phyloP scores from a whole-genome alignment of 148 eudicot genomes.

The Suaeda aralocaspica region DNA sequence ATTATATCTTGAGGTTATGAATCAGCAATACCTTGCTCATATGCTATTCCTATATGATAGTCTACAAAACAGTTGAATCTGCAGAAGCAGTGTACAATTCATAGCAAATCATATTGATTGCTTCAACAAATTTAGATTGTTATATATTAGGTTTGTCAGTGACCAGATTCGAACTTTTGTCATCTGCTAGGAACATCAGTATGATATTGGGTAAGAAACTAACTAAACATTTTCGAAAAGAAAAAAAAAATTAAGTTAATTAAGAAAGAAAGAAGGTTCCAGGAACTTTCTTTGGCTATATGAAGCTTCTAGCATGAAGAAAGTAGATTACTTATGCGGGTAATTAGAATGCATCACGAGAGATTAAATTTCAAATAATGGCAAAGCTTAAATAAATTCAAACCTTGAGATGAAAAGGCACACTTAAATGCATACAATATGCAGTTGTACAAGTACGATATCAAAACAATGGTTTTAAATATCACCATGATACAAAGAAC shows the following conservation, averaged over 20 bases:
- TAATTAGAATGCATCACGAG: background rate
- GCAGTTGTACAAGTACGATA: slow-evolving; percentile 9
- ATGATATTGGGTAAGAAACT: background rate
- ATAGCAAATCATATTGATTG: background rate
- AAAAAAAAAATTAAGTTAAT: too few species aligned
- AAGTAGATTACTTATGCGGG: background rate
- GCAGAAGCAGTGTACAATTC: background rate
- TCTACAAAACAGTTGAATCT: too few species aligned
- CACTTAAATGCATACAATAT: background rate
- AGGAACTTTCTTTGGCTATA: background rate
- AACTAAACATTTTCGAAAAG: background rate
- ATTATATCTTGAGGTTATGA: too few species aligned
- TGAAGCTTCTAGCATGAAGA: background rate
- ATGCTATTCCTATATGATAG: too few species aligned
- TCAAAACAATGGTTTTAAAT: background rate
- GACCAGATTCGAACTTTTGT: too few species aligned
- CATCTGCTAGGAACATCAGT: too few species aligned
- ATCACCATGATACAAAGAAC: background rate
- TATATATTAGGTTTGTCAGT: background rate
- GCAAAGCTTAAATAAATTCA: background rate
- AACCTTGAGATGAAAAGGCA: background rate
- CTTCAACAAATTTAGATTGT: too few species aligned
- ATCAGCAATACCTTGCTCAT: too few species aligned
- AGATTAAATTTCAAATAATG: background rate
- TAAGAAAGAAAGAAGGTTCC: background rate